Conservation (phyloP, 352 stramenopile genomes). For the Phytophthora agathidicida region DNA sequence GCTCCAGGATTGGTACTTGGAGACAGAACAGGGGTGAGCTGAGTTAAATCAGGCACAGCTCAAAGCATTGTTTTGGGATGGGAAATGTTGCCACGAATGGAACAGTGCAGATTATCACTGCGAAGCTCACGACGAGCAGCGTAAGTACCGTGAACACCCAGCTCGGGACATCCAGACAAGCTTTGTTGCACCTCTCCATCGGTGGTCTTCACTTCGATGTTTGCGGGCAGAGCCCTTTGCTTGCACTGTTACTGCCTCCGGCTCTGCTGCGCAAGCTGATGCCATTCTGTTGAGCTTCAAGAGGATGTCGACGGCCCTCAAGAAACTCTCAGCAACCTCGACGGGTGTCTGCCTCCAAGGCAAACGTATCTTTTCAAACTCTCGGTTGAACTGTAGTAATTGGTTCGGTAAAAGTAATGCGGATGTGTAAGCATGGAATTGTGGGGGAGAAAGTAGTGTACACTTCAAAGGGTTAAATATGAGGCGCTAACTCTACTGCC, state of each 20-base stretch:
- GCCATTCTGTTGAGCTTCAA: conserved; percentile 7
- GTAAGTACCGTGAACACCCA: no score
- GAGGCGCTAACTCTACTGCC: conserved; percentile 24
- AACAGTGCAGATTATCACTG: no score
- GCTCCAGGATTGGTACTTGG: conserved; percentile 2
- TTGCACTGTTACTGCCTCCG: background rate
- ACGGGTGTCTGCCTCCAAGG: no score
- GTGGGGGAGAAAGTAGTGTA: conserved; percentile 16
- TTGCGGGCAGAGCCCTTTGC: conserved; percentile 1
- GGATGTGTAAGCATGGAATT: background rate
- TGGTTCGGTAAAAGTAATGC: background rate
- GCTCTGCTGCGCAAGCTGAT: conserved; percentile 3
- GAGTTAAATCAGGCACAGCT: conserved; percentile 7
- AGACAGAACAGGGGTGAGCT: background rate
- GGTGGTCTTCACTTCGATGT: background rate
- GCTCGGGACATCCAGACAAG: no score
- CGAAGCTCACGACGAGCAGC: no score
- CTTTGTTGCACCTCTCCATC: conserved; percentile 11
- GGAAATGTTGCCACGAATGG: conserved; percentile 12
- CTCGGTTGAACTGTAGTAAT: background rate
- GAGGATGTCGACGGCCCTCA: conserved; percentile 6
- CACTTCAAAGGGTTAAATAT: conserved; percentile 37
- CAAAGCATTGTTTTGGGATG: conserved; percentile 10
- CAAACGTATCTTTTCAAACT: background rate
- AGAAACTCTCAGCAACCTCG: no score